A percentile compares a stretch with the other conserved stretches of the same genome.
Evolutionary conservation across 2,329 filamentous ascomycete species (phyloP).

Genomic region (Ophiostoma quercus): DNA sequence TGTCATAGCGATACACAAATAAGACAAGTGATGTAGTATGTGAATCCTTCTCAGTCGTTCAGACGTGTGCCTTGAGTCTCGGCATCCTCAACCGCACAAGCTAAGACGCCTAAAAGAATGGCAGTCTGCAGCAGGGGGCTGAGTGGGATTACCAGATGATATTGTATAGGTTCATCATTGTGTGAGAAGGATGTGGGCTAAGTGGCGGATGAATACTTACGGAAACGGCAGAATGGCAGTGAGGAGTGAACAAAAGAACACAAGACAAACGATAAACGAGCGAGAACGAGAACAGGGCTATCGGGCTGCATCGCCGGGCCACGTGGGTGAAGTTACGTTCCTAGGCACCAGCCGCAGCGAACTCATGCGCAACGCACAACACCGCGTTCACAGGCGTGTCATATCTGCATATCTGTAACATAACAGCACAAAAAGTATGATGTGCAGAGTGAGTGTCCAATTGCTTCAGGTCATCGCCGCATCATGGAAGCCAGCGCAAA

Average conservation of each 20-base stretch:
- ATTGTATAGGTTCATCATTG: slow-evolving; percentile 20
- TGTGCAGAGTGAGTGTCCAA: slow-evolving; percentile 41
- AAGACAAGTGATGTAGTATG: not conserved
- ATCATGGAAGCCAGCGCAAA: slow-evolving; percentile 55
- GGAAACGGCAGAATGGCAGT: not conserved
- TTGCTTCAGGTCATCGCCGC: slow-evolving; percentile 64
- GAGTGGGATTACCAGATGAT: slow-evolving; percentile 30
- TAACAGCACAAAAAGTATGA: not conserved
- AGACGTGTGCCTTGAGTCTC: slow-evolving; percentile 26
- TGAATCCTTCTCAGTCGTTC: slow-evolving; percentile 11
- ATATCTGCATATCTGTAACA: not conserved
- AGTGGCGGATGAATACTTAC: not conserved
- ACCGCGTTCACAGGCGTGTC: not conserved
- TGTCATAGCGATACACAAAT: not conserved
- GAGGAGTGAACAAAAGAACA: not conserved
- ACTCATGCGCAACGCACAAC: not conserved
- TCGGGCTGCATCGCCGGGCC: not conserved
- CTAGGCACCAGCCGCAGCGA: slow-evolving; percentile 1
- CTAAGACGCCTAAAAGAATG: not conserved
- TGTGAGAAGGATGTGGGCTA: slow-evolving; percentile 2
- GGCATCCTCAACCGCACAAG: slow-evolving; percentile 27
- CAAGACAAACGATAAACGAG: no score
- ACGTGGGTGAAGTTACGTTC: not conserved
- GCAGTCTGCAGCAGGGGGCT: slow-evolving; percentile 23
- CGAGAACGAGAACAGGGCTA: not conserved